Conservation (phyloP, 345 rosid species). For the Moricandia moricandioides region DNA sequence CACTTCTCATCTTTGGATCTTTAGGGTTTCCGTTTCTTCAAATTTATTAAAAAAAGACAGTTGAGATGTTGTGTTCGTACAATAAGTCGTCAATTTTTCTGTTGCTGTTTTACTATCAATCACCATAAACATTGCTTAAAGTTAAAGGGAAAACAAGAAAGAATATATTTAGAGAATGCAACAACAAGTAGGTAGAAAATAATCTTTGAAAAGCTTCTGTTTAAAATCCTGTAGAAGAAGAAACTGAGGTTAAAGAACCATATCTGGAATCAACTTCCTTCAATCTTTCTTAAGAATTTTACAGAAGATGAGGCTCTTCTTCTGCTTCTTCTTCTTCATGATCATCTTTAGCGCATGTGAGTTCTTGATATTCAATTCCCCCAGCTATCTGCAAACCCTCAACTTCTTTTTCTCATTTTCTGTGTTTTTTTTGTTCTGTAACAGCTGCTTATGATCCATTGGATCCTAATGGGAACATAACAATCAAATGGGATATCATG, state of each 20-base stretch:
- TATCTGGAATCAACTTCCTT: neutral
- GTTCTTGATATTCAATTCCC: neutral
- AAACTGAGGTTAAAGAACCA: neutral
- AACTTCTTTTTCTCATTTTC: neutral
- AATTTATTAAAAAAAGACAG: slow-evolving; percentile 14
- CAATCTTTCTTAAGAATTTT: neutral
- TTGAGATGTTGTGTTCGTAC: slow-evolving; percentile 51
- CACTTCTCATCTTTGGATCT: slow-evolving; percentile 23
- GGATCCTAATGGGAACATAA: slow-evolving; percentile 84
- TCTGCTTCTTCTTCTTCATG: slow-evolving; percentile 41
- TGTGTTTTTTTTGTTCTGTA: slow-evolving; percentile 4
- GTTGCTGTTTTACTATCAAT: slow-evolving; percentile 29
- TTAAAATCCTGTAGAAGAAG: slow-evolving; percentile 17
- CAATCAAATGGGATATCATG: slow-evolving; percentile 87
- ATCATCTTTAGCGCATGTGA: slow-evolving; percentile 53
- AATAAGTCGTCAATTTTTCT: slow-evolving; percentile 33
- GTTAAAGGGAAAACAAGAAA: slow-evolving; percentile 44
- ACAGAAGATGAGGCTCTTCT: slow-evolving; percentile 43
- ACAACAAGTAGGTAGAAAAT: slow-evolving; percentile 55
- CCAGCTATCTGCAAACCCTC: neutral
- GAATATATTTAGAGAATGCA: slow-evolving; percentile 37
- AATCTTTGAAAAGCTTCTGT: slow-evolving; percentile 18
- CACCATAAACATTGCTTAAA: slow-evolving; percentile 60
- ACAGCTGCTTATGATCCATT: slow-evolving; percentile 90
- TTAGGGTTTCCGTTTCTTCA: slow-evolving; percentile 20